These are phyloP conservation scores for Hordeum marinum DNA, from an alignment of 176 grass and related monocot species.

Conservation along the genomic window DNA sequence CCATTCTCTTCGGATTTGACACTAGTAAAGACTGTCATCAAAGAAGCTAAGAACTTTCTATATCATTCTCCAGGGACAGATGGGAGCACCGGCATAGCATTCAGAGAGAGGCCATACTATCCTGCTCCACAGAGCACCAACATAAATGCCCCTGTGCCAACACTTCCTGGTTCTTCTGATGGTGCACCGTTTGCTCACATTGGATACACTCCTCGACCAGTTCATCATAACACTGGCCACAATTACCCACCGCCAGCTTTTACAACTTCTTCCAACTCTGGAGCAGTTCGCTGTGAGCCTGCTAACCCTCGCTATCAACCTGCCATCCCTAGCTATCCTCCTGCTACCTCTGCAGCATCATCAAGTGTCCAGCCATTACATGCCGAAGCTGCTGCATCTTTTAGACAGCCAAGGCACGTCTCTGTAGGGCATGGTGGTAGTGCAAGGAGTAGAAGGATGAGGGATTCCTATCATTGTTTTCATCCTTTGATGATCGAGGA, in stretches of 20 bases:
- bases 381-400: slow-evolving; percentile 36
- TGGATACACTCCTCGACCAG: slow-evolving; percentile 37
- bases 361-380: slow-evolving; percentile 35
- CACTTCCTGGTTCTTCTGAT: slow-evolving; percentile 21
- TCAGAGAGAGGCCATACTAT: slow-evolving; percentile 39
- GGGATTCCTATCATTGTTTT: slow-evolving; percentile 50
- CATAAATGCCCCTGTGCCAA: slow-evolving; percentile 29
- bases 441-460: slow-evolving; percentile 51
- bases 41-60: background rate
- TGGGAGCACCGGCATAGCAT: slow-evolving; percentile 21
- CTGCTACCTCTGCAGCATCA: slow-evolving; percentile 29
- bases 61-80: background rate
- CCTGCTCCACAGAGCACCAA: slow-evolving; percentile 37
- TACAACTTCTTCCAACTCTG: slow-evolving; percentile 20
- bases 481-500: slow-evolving; percentile 43
- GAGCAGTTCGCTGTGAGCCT: slow-evolving; percentile 20
- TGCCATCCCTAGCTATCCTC: slow-evolving; percentile 19
- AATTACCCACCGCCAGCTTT: slow-evolving; percentile 38
- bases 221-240: slow-evolving; percentile 4
- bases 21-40: background rate
- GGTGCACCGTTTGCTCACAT: slow-evolving; percentile 14
- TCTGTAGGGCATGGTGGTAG: slow-evolving; percentile 20
- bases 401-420: slow-evolving; percentile 43
- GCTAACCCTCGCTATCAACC: slow-evolving; percentile 17
- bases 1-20: background rate